Percentiles rank a stretch among this genome's conserved stretches.
phyloP scores from a whole-genome alignment of 768 basidiomycete species.

The Imleria badia region DNA sequence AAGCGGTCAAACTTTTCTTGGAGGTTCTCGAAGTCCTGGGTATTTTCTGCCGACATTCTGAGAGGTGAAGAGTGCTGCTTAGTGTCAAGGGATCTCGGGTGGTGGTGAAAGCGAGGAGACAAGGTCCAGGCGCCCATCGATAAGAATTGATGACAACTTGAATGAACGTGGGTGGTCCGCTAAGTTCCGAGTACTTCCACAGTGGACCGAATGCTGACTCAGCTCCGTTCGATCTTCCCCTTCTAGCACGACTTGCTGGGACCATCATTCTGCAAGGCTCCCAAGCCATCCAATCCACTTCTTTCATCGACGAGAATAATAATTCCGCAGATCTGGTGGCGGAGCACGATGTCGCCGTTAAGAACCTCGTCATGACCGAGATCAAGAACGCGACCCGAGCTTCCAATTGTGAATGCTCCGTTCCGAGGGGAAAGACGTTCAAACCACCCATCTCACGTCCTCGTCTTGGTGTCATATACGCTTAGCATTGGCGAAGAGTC shows the following conservation, averaged over 20 bases:
- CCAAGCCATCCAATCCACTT: too few relatives aligned
- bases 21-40: too few relatives aligned
- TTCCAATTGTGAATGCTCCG: slow-evolving; percentile 72
- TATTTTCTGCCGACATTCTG: too few relatives aligned
- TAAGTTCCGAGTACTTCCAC: too few relatives aligned
- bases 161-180: too few relatives aligned
- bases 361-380: slow-evolving; percentile 75
- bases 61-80: too few relatives aligned
- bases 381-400: slow-evolving; percentile 58
- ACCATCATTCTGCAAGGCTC: too few relatives aligned
- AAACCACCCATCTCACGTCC: not conserved
- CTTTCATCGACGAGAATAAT: slow-evolving; percentile 71
- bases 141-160: too few relatives aligned
- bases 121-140: too few relatives aligned
- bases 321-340: slow-evolving; percentile 95
- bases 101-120: too few relatives aligned
- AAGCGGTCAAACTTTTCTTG: too few relatives aligned
- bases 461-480: not conserved
- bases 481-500: slow-evolving; percentile 87
- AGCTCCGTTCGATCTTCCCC: slow-evolving; percentile 41
- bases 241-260: slow-evolving; percentile 46
- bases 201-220: slow-evolving; percentile 6
- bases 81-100: too few relatives aligned
- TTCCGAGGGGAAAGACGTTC: not conserved
- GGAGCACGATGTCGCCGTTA: slow-evolving; percentile 88